Evolutionary conservation across 2,329 filamentous ascomycete species (phyloP).

Genomic region (Pestalotiopsis sp.): DNA sequence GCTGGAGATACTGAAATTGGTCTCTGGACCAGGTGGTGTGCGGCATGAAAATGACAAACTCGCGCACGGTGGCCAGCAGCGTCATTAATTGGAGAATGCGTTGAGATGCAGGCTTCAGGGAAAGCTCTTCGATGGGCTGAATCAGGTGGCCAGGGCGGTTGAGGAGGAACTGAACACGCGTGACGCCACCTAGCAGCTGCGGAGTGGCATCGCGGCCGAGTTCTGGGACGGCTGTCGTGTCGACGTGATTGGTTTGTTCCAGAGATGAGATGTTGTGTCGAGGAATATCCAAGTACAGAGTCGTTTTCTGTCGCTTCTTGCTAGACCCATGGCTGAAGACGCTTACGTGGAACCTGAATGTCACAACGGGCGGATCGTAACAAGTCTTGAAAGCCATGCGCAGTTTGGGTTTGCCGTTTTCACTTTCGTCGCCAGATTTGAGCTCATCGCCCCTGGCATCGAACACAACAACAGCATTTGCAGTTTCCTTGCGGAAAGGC

Average conservation of each 20-base stretch:
- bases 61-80: background rate
- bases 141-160: constrained; percentile 9
- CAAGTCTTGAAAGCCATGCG: constrained; percentile 10
- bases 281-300: constrained; percentile 11
- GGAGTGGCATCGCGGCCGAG: background rate
- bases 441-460: background rate
- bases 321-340: constrained; percentile 6
- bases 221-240: constrained; percentile 6
- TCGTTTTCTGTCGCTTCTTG: constrained; percentile 11
- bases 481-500: constrained; percentile 6
- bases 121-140: constrained; percentile 6
- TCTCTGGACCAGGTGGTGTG: constrained; percentile 10
- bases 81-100: background rate
- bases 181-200: constrained; percentile 1
- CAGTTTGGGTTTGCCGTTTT: background rate
- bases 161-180: constrained; percentile 9
- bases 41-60: constrained; percentile 11
- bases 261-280: constrained; percentile 11
- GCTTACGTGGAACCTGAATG: constrained; percentile 8
- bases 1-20: constrained; percentile 3
- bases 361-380: constrained; percentile 9
- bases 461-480: constrained; percentile 7
- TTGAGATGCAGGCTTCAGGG: constrained; percentile 11
- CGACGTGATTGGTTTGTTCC: constrained; percentile 9
- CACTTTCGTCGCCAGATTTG: background rate